Evolutionary conservation across 2,329 filamentous ascomycete species (phyloP).

Genomic region (Samsoniella hepiali): DNA sequence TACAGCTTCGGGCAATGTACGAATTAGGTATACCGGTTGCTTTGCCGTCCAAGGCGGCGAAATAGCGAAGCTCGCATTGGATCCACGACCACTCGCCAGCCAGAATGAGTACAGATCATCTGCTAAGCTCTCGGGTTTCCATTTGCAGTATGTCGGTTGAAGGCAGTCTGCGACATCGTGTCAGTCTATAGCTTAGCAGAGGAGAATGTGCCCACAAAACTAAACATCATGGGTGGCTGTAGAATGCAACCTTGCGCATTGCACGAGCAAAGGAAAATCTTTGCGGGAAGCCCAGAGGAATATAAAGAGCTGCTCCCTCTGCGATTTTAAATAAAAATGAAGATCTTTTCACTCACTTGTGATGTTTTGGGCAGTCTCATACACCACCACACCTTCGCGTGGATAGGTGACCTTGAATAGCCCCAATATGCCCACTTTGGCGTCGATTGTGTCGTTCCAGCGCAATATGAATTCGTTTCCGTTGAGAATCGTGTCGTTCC

Average conservation of each 20-base stretch:
- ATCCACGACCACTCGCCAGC: conserved; percentile 26
- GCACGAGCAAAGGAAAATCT: not conserved
- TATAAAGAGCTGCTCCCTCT: not conserved
- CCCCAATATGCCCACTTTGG: conserved; percentile 25
- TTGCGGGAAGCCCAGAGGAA: not conserved
- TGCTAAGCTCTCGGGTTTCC: conserved; percentile 29
- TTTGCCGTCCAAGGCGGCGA: conserved; percentile 33
- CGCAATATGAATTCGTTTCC: conserved; percentile 28
- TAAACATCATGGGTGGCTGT: not conserved
- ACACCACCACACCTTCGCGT: conserved; percentile 28
- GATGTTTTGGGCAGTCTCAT: conserved; percentile 30
- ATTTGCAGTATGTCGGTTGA: conserved; percentile 25
- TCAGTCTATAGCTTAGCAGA: not conserved
- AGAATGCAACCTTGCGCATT: not conserved
- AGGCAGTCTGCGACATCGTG: conserved; percentile 24
- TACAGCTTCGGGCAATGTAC: not conserved
- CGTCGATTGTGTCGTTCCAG: conserved; percentile 31
- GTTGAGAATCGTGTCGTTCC: conserved; percentile 35
- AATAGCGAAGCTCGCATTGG: conserved; percentile 29
- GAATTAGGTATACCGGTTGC: conserved; percentile 23
- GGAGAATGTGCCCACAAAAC: conserved; percentile 17
- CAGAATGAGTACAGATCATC: conserved; percentile 31
- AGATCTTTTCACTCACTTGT: conserved; percentile 26
- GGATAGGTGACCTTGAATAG: conserved; percentile 33
- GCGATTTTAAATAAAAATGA: not conserved